Conservation (phyloP, 306 rosid genomes). For the Dryas alaskensis region DNA sequence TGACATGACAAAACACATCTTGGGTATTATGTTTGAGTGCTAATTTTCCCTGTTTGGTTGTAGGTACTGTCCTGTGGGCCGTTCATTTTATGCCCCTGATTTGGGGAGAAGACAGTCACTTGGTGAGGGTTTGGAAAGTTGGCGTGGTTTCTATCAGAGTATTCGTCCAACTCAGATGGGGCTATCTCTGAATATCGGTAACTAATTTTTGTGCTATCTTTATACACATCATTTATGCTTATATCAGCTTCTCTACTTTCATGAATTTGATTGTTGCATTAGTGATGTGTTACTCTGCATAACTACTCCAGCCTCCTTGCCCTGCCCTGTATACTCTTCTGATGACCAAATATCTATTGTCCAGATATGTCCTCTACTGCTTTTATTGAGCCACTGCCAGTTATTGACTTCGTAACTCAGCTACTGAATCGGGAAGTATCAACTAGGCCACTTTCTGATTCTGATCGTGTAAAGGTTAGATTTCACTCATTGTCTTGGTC, state of each 20-base stretch:
- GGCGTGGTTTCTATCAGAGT: conserved; percentile 99
- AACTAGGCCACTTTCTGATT: conserved; percentile 74
- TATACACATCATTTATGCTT: not conserved
- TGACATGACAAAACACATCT: not conserved
- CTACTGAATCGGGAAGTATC: conserved; percentile 80
- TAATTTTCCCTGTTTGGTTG: conserved; percentile 15
- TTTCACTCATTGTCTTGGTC: not conserved
- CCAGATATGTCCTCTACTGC: conserved; percentile 99
- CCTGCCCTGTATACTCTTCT: not conserved
- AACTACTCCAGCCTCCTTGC: not conserved
- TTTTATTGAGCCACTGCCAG: conserved; percentile 90
- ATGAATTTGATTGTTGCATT: not conserved
- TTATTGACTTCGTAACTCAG: conserved; percentile 79
- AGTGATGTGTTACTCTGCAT: not conserved
- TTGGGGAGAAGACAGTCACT: conserved; percentile 79
- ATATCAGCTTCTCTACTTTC: not conserved
- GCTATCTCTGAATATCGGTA: conserved; percentile 84
- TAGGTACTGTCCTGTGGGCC: conserved; percentile 94
- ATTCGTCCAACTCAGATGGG: conserved; percentile 99
- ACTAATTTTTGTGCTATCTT: not conserved
- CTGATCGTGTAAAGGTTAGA: conserved; percentile 88
- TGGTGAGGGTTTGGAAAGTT: conserved; percentile 96
- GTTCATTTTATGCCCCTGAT: conserved; percentile 87
- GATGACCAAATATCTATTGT: conserved; percentile 18
- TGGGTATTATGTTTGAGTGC: not conserved